A percentile compares a stretch with the other conserved stretches of the same genome.
Conservation (phyloP, 2,329 filamentous ascomycete genomes). For the Paraconiothyrium sp. region DNA sequence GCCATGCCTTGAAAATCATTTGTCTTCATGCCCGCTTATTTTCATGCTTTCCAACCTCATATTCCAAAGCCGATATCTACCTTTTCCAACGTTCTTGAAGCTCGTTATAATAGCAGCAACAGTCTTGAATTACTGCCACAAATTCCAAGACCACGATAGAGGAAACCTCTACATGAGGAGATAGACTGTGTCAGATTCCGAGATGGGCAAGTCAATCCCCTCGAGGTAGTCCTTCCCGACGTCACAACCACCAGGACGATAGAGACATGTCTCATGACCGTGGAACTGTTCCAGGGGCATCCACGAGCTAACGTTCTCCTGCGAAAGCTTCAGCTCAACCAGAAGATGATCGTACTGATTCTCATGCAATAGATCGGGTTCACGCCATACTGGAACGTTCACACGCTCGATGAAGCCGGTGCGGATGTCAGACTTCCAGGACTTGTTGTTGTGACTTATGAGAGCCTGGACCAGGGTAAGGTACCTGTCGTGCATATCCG, state of each 20-base stretch:
- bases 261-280: neutral
- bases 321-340: neutral
- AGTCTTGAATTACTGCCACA: too few relatives aligned
- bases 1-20: too few relatives aligned
- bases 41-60: too few relatives aligned
- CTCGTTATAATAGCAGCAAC: too few relatives aligned
- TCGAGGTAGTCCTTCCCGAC: neutral
- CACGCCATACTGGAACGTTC: neutral
- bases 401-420: neutral
- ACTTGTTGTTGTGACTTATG: neutral
- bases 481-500: too few relatives aligned
- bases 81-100: too few relatives aligned
- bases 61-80: too few relatives aligned
- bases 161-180: too few relatives aligned
- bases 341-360: neutral
- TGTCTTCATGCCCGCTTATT: too few relatives aligned
- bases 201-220: neutral
- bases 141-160: too few relatives aligned
- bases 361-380: neutral
- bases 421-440: neutral
- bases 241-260: neutral
- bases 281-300: neutral
- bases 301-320: neutral
- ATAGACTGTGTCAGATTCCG: neutral
- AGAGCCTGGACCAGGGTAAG: neutral